Evolutionary conservation across 108 stramenopile species (phyloP).

Genomic region (Cyclotella atomus): DNA sequence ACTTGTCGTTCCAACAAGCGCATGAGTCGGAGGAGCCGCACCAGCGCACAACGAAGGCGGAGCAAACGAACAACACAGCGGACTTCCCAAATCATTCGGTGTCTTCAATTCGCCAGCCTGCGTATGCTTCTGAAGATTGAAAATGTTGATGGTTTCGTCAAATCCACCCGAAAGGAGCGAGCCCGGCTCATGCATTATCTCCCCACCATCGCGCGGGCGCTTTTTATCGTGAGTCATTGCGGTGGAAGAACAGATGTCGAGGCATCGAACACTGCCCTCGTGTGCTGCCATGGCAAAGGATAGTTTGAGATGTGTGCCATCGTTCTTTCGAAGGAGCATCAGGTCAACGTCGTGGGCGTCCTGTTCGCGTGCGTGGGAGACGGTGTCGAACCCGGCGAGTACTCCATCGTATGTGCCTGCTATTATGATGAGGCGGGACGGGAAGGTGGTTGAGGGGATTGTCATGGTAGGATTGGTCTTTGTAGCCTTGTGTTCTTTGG

Average conservation of each 20-base stretch:
- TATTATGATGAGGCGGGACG: slow-evolving; percentile 49
- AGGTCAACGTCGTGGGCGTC: slow-evolving; percentile 33
- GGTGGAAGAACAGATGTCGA: slow-evolving; percentile 54
- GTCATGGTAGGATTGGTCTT: too few species aligned
- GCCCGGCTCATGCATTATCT: slow-evolving; percentile 51
- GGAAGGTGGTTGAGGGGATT: slow-evolving; percentile 1
- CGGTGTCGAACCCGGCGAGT: slow-evolving; percentile 86
- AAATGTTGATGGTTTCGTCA: slow-evolving; percentile 72
- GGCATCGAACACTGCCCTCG: slow-evolving; percentile 73
- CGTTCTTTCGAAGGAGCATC: slow-evolving; percentile 25
- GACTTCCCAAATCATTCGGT: slow-evolving; percentile 80
- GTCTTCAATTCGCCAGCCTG: slow-evolving; percentile 81
- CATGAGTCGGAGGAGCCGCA: slow-evolving; percentile 64
- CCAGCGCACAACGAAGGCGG: slow-evolving; percentile 52
- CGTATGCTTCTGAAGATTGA: slow-evolving; percentile 34
- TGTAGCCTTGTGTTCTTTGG: too few species aligned
- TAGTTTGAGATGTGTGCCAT: slow-evolving; percentile 55
- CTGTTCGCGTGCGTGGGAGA: slow-evolving; percentile 20
- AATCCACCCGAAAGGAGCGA: slow-evolving; percentile 79
- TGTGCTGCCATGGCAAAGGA: slow-evolving; percentile 84
- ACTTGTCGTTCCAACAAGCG: slow-evolving; percentile 70
- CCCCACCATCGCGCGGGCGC: slow-evolving; percentile 4
- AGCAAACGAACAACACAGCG: slow-evolving; percentile 78
- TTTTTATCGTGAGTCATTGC: slow-evolving; percentile 9
- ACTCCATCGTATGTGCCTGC: slow-evolving; percentile 92